These are phyloP conservation scores for Lactarius hatsudake DNA, from an alignment of 768 basidiomycete genomes.

Conservation along the genomic window DNA sequence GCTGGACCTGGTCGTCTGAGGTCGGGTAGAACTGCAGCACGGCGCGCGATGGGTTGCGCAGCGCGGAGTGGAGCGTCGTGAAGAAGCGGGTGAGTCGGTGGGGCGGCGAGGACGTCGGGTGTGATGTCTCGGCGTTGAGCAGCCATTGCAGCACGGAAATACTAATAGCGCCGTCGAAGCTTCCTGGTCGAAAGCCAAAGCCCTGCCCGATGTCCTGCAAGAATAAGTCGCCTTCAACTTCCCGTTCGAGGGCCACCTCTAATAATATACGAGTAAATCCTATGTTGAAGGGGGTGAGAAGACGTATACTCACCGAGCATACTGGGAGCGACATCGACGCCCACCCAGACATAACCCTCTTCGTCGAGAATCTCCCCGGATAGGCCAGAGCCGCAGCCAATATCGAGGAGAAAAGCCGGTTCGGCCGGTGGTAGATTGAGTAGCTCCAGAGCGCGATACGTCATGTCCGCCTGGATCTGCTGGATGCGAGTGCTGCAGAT, in stretches of 20 bases:
- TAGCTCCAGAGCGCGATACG: constrained; percentile 90
- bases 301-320: constrained; percentile 76
- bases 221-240: constrained; percentile 95
- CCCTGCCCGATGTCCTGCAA: constrained; percentile 98
- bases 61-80: constrained; percentile 84
- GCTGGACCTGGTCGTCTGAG: constrained; percentile 93
- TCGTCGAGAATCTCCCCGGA: constrained; percentile 97
- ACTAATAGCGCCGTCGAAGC: constrained; percentile 97
- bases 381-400: constrained; percentile 96
- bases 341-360: constrained; percentile 89
- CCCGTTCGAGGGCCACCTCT: constrained; percentile 95
- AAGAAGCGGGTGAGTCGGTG: constrained; percentile 86
- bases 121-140: constrained; percentile 91
- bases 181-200: constrained; percentile 93
- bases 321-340: constrained; percentile 91
- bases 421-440: constrained; percentile 77
- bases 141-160: constrained; percentile 99
- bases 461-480: constrained; percentile 97
- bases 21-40: constrained; percentile 95
- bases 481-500: constrained; percentile 83
- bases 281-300: neutral
- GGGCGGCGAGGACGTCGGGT: constrained; percentile 84
- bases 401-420: constrained; percentile 86
- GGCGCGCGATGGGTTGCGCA: constrained; percentile 82
- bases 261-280: neutral